phyloP scores from a whole-genome alignment of 345 rosid genomes.

The Chamaenerion angustifolium region DNA sequence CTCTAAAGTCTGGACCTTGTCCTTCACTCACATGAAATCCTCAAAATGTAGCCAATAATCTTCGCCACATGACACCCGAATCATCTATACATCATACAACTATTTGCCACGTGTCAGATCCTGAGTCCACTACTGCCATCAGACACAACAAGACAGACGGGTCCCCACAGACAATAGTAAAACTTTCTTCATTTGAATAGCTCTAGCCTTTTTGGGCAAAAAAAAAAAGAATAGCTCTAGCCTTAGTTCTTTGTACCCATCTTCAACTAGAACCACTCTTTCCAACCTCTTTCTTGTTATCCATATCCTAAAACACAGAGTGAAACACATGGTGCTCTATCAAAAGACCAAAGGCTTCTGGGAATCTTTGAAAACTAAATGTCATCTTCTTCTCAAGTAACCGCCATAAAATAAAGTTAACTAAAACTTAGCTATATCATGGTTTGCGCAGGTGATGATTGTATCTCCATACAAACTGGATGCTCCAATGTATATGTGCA shows the following conservation, averaged over 20 bases:
- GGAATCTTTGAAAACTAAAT: neutral
- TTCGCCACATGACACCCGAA: constrained; percentile 11
- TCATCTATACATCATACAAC: neutral
- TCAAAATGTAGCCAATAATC: constrained; percentile 10
- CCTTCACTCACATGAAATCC: constrained; percentile 3
- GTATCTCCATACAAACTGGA: constrained; percentile 85
- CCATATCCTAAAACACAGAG: constrained; percentile 5
- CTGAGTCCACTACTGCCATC: neutral
- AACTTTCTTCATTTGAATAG: constrained; percentile 9
- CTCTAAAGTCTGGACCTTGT: constrained; percentile 2
- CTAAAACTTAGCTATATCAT: constrained; percentile 10
- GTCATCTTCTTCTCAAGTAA: neutral
- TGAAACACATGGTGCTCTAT: no score
- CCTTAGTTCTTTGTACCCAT: constrained; percentile 15
- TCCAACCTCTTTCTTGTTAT: constrained; percentile 11
- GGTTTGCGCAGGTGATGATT: constrained; percentile 75
- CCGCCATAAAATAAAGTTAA: neutral
- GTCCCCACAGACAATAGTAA: constrained; percentile 12
- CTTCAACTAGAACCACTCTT: constrained; percentile 13
- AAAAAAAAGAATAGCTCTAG: no score
- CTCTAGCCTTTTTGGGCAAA: no score
- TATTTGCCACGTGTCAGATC: constrained; percentile 8
- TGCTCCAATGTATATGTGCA: constrained; percentile 74
- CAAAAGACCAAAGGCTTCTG: neutral
- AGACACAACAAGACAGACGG: neutral